phyloP scores from a whole-genome alignment of 495 filamentous ascomycete species.

The Neurospora sp. region DNA sequence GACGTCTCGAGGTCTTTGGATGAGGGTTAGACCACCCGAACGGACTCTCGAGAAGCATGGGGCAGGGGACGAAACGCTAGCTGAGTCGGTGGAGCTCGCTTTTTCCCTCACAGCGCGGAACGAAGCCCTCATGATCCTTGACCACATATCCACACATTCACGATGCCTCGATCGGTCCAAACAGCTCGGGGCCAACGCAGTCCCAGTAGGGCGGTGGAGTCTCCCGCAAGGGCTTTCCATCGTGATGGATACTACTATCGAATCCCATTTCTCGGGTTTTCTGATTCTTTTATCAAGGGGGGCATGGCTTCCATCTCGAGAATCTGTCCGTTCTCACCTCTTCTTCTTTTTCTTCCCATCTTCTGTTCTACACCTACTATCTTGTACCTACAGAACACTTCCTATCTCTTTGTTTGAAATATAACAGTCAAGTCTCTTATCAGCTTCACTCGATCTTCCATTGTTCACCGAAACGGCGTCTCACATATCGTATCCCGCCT shows the following conservation, averaged over 20 bases:
- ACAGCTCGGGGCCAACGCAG: background rate
- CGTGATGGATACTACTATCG: background rate
- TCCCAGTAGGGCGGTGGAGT: background rate
- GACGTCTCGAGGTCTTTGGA: background rate
- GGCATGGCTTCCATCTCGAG: background rate
- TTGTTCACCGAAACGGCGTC: background rate
- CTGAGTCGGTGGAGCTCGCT: background rate
- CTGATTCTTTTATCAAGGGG: background rate
- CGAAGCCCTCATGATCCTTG: background rate
- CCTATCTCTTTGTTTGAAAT: background rate
- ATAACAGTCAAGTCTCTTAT: slow-evolving; percentile 1
- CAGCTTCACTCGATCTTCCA: slow-evolving; percentile 2
- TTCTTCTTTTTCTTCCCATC: background rate
- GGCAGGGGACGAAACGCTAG: background rate
- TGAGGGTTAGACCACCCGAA: background rate
- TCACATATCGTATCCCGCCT: background rate
- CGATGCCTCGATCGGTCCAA: background rate
- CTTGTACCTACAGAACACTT: background rate
- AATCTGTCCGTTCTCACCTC: background rate
- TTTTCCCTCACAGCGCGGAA: background rate
- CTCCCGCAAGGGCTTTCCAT: background rate
- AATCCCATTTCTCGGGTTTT: background rate
- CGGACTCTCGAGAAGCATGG: background rate
- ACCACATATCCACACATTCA: background rate
- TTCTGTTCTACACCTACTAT: background rate